Conservation (phyloP, 2,329 filamentous ascomycete species). For the Phialemonium atrogriseum region DNA sequence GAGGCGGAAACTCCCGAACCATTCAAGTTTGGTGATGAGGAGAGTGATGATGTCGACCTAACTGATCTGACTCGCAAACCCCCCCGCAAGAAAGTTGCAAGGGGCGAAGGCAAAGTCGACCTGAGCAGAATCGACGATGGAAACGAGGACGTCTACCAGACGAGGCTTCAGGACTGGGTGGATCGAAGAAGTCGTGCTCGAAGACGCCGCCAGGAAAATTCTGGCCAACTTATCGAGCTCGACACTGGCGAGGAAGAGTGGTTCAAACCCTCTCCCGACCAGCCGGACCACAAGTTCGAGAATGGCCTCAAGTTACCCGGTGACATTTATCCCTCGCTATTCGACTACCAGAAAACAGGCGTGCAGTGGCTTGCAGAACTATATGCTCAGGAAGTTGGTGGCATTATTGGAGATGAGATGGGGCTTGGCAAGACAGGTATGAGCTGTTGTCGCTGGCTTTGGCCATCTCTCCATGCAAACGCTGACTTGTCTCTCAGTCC, state of each 20-base stretch:
- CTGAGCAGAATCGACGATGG: conserved; percentile 72
- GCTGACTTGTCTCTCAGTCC: conserved; percentile 29
- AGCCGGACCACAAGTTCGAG: conserved; percentile 66
- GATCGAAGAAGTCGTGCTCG: conserved; percentile 35
- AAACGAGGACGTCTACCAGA: conserved; percentile 72
- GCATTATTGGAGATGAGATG: conserved; percentile 97
- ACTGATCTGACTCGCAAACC: conserved; percentile 27
- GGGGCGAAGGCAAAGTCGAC: conserved; percentile 34
- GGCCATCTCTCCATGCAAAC: background rate
- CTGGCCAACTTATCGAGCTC: conserved; percentile 25
- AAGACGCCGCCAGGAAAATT: conserved; percentile 23
- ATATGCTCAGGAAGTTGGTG: conserved; percentile 81
- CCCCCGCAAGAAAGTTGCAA: conserved; percentile 31
- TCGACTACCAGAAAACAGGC: conserved; percentile 94
- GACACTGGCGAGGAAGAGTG: conserved; percentile 54
- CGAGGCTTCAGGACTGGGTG: conserved; percentile 69
- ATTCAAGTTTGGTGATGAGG: conserved; percentile 19
- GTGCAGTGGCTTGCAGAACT: conserved; percentile 95
- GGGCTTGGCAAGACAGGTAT: conserved; percentile 81
- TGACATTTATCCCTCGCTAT: conserved; percentile 85
- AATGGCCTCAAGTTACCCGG: conserved; percentile 76
- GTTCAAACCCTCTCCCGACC: conserved; percentile 78
- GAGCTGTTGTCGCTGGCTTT: background rate
- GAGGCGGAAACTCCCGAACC: conserved; percentile 21
- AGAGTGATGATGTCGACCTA: conserved; percentile 29